phyloP scores from a whole-genome alignment of 2,329 filamentous ascomycete genomes.

The Stagonosporopsis cucurbitacearum region DNA sequence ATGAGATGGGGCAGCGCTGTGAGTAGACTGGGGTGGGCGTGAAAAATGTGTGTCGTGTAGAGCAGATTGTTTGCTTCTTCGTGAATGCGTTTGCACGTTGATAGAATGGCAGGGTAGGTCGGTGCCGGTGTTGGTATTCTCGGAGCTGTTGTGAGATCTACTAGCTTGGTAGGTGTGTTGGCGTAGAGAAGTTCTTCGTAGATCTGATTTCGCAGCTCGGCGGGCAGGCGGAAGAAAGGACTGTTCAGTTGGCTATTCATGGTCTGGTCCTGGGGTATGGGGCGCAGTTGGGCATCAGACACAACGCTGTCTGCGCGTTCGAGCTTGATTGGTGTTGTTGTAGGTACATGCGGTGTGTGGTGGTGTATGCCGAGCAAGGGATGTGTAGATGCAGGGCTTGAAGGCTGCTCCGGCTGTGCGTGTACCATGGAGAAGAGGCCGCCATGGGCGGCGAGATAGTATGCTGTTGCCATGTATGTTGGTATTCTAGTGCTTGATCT shows the following conservation, averaged over 20 bases:
- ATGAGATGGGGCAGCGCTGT: conserved; percentile 53
- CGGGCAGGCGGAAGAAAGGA: conserved; percentile 58
- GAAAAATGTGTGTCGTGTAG: conserved; percentile 59
- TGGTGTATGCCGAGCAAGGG: conserved; percentile 15
- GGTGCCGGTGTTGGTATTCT: conserved; percentile 13
- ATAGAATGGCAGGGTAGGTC: conserved; percentile 51
- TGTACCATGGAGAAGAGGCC: conserved; percentile 25
- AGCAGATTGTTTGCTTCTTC: conserved; percentile 54
- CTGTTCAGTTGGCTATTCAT: conserved; percentile 23
- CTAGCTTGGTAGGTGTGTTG: conserved; percentile 16
- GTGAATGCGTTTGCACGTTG: conserved; percentile 51
- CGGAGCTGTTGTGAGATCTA: conserved; percentile 9
- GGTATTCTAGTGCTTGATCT: conserved; percentile 3
- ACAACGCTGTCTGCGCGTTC: conserved; percentile 9
- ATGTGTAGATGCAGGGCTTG: conserved; percentile 15
- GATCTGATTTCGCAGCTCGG: conserved; percentile 68
- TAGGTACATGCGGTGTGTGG: conserved; percentile 10
- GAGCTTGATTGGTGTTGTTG: conserved; percentile 12
- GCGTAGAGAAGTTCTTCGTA: conserved; percentile 51
- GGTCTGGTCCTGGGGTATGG: background rate
- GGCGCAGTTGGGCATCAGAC: background rate
- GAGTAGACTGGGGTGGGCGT: conserved; percentile 57
- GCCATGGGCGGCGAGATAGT: conserved; percentile 31
- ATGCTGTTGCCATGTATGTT: conserved; percentile 24
- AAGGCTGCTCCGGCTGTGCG: conserved; percentile 6